Evolutionary conservation across 768 basidiomycete genomes (phyloP).

Genomic region (Gymnopilus junonius): DNA sequence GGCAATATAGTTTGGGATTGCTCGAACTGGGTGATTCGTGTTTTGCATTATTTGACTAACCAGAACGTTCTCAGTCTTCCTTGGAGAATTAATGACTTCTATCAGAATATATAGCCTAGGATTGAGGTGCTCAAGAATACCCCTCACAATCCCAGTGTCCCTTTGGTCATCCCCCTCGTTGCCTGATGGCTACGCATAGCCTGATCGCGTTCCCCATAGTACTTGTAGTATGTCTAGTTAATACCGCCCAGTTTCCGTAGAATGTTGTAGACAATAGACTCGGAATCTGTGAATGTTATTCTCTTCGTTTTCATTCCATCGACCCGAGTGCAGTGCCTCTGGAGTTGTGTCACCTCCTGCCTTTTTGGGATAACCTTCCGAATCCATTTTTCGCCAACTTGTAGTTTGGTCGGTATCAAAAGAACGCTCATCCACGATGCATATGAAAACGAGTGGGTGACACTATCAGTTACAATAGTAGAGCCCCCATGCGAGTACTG

Average conservation of each 20-base stretch:
- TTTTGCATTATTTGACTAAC: slow-evolving; percentile 3
- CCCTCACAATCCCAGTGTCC: not conserved
- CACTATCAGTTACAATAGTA: no score
- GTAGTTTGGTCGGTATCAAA: not conserved
- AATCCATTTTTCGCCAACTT: not conserved
- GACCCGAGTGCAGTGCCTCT: not conserved
- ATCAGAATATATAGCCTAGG: not conserved
- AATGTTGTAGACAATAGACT: not conserved
- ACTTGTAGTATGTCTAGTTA: not conserved
- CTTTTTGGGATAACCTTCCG: slow-evolving; percentile 5
- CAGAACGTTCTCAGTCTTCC: not conserved
- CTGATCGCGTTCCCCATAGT: not conserved
- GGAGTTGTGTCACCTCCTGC: slow-evolving; percentile 8
- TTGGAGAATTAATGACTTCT: not conserved
- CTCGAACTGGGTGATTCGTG: slow-evolving; percentile 7
- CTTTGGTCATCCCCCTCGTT: not conserved
- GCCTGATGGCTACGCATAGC: not conserved
- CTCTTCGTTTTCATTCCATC: not conserved
- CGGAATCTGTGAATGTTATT: not conserved
- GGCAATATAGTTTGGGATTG: slow-evolving; percentile 3
- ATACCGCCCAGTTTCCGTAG: not conserved
- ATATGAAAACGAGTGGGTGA: no score
- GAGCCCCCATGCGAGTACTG: not conserved
- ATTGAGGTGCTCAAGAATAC: not conserved
- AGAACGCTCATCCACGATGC: not conserved